These are phyloP conservation scores for Sclerotinia nivalis DNA, from an alignment of 2,329 filamentous ascomycete genomes.

Conservation along the genomic window DNA sequence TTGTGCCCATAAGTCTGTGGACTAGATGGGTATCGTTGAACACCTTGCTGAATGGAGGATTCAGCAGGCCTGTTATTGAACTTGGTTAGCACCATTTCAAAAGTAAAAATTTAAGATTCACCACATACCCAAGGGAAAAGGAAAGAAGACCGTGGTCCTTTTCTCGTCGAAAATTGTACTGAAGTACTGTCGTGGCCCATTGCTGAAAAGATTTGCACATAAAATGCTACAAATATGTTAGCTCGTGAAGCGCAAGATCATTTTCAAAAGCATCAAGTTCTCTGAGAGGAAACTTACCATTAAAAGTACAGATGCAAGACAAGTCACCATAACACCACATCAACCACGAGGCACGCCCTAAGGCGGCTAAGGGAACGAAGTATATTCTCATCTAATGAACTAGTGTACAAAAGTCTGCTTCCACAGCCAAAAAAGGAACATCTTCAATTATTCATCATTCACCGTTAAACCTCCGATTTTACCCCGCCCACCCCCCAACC, in stretches of 20 bases:
- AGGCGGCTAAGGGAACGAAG: neutral
- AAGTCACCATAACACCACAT: neutral
- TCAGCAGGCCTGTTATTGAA: neutral
- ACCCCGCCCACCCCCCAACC: neutral
- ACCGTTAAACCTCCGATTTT: too few species aligned
- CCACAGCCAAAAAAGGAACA: neutral
- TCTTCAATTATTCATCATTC: neutral
- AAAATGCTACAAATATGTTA: neutral
- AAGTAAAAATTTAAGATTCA: neutral
- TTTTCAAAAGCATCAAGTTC: neutral
- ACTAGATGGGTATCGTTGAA: neutral
- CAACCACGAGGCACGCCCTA: neutral
- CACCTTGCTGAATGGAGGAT: neutral
- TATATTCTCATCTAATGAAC: neutral
- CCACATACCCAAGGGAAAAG: neutral
- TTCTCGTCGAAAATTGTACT: neutral
- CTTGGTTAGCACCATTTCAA: neutral
- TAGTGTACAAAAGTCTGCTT: neutral
- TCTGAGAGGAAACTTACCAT: neutral
- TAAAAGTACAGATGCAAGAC: neutral
- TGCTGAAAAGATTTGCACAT: neutral
- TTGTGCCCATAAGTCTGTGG: conserved; percentile 8
- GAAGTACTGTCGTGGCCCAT: neutral
- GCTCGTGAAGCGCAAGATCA: neutral
- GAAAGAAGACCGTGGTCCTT: neutral